Evolutionary conservation across 1,284 basidiomycete genomes (phyloP), one percentile per base, ranked within the genome.

Genomic region (Singerocomus inundabilis): DNA sequence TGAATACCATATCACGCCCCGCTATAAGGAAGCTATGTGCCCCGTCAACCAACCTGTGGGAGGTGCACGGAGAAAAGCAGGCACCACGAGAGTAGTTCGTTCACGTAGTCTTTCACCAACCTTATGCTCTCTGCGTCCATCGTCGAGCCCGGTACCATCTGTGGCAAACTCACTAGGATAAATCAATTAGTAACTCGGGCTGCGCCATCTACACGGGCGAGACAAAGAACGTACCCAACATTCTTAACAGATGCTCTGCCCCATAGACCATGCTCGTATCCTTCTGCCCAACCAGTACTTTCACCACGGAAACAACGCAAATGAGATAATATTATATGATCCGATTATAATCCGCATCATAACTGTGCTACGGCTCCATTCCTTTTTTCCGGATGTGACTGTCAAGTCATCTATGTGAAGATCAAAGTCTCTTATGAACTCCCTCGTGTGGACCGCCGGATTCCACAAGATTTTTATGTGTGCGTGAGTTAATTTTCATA

Each of bases 251-350:
- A 69, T 99, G 96, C 67, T 99, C 96, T 5, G 92, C 93, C 0
- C 96, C 97, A 62, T 99, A 99, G 16, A 98, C 80, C 46, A 82
- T 76, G 64, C 91, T 93, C 82, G 97, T 91, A 58, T 93, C 87
- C 64, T 86, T 88, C 55, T 83, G 75, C 4, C 84, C 87, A 5
- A 85, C 72, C 46, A 78, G 70, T 21, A 89, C 86, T 32, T 80
- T 78, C n/a, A n/a, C n/a, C n/a, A n/a, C n/a, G n/a, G n/a, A n/a
- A n/a, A n/a, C n/a, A n/a, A n/a, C n/a, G n/a, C n/a, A n/a, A n/a
- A n/a, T n/a, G n/a, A n/a, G n/a, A n/a, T n/a, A n/a, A n/a, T n/a
- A n/a, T n/a, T n/a, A n/a, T n/a, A n/a, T n/a, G n/a, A n/a, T n/a
- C n/a, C n/a, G n/a, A n/a, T n/a, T n/a, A n/a, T n/a, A n/a, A n/a